phyloP scores from a whole-genome alignment of 2,329 filamentous ascomycete species.

The Colletotrichum sp. region DNA sequence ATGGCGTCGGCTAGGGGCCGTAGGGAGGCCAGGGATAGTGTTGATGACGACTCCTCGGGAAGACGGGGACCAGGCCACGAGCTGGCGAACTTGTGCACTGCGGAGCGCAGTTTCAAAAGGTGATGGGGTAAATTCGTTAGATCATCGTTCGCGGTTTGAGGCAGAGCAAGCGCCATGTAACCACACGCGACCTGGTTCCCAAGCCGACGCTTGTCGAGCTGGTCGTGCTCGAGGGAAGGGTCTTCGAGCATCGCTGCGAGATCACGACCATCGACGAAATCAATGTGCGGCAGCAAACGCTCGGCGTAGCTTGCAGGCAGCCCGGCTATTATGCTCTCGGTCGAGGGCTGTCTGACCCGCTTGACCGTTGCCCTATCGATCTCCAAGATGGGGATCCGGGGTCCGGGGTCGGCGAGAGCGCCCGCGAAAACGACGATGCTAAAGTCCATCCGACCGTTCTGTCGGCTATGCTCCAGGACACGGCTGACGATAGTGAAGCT shows the following conservation, averaged over 20 bases:
- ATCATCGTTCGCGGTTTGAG: constrained; percentile 24
- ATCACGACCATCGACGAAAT: constrained; percentile 22
- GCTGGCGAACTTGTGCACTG: background rate
- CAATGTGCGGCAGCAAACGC: constrained; percentile 28
- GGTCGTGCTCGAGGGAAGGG: constrained; percentile 25
- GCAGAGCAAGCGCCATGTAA: constrained; percentile 26
- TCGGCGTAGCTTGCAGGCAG: constrained; percentile 27
- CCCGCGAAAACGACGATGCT: constrained; percentile 29
- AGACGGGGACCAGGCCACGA: background rate
- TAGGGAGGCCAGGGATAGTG: background rate
- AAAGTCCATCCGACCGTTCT: constrained; percentile 27
- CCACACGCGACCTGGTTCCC: constrained; percentile 23
- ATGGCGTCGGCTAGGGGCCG: background rate
- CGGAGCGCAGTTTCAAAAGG: background rate
- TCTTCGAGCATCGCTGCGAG: constrained; percentile 30
- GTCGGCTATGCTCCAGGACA: constrained; percentile 26
- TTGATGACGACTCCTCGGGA: background rate
- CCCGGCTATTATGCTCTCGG: constrained; percentile 18
- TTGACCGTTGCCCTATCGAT: background rate
- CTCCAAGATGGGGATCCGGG: background rate
- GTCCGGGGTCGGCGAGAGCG: background rate
- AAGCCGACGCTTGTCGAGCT: constrained; percentile 26
- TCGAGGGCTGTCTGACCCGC: background rate
- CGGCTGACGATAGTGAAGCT: constrained; percentile 28
- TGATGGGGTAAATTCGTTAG: constrained; percentile 24